phyloP scores from a whole-genome alignment of 768 basidiomycete species.

The Kwoniella newhampshirensis region DNA sequence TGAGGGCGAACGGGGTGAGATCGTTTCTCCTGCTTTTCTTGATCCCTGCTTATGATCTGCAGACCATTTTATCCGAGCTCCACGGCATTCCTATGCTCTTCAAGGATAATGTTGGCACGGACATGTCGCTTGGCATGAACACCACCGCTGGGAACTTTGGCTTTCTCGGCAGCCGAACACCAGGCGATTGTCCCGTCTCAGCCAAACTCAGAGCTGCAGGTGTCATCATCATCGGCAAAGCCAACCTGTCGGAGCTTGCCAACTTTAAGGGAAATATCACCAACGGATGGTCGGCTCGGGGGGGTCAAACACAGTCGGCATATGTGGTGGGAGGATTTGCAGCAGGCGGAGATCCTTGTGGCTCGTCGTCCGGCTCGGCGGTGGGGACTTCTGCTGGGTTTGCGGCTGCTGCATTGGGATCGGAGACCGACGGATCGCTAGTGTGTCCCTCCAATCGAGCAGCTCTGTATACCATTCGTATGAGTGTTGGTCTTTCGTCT shows the following conservation, averaged over 20 bases:
- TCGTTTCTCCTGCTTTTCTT: slow-evolving; percentile 11
- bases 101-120: slow-evolving; percentile 48
- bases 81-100: slow-evolving; percentile 47
- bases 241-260: slow-evolving; percentile 39
- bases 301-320: slow-evolving; percentile 38
- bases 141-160: slow-evolving; percentile 44
- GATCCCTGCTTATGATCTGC: slow-evolving; percentile 19
- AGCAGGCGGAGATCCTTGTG: slow-evolving; percentile 38
- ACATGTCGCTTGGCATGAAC: slow-evolving; percentile 37
- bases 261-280: slow-evolving; percentile 30
- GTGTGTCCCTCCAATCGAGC: slow-evolving; percentile 37
- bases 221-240: slow-evolving; percentile 38
- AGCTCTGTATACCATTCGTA: slow-evolving; percentile 40
- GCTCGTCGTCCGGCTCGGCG: slow-evolving; percentile 38
- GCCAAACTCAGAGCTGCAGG: slow-evolving; percentile 25
- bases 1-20: neutral
- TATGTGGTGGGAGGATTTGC: slow-evolving; percentile 40
- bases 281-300: slow-evolving; percentile 42
- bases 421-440: slow-evolving; percentile 37
- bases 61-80: slow-evolving; percentile 21
- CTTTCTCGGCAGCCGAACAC: slow-evolving; percentile 29
- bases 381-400: slow-evolving; percentile 41
- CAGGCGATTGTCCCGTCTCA: slow-evolving; percentile 24
- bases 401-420: slow-evolving; percentile 32
- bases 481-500: slow-evolving; percentile 23